phyloP scores from a whole-genome alignment of 495 filamentous ascomycete genomes.

The Pseudomonodictys pantanalensis region DNA sequence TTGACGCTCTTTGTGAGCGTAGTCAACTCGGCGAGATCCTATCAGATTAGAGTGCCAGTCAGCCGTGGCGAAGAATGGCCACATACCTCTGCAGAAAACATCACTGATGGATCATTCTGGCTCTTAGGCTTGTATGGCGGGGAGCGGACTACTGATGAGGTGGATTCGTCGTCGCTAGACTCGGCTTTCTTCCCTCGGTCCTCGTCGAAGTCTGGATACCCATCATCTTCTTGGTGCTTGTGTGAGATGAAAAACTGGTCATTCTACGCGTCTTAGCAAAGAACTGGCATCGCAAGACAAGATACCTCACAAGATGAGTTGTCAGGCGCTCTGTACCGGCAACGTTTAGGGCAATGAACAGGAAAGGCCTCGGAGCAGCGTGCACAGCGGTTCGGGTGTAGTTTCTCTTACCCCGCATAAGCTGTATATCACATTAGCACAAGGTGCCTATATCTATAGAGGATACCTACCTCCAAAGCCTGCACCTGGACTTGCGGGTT shows the following conservation, averaged over 20 bases:
- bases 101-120: not conserved
- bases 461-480: conserved; percentile 61
- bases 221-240: conserved; percentile 71
- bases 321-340: conserved; percentile 27
- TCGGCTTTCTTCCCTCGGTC: conserved; percentile 39
- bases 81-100: conserved; percentile 31
- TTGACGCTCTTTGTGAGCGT: conserved; percentile 43
- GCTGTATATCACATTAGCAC: conserved; percentile 43
- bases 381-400: conserved; percentile 69
- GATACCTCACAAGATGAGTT: conserved; percentile 34
- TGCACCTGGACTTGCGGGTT: conserved; percentile 76
- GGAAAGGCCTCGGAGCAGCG: conserved; percentile 72
- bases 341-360: conserved; percentile 71
- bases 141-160: conserved; percentile 27
- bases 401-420: conserved; percentile 76
- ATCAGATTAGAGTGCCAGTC: not conserved
- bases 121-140: not conserved
- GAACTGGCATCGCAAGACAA: conserved; percentile 7
- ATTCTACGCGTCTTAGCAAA: conserved; percentile 49
- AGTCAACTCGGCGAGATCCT: conserved; percentile 49
- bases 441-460: not conserved
- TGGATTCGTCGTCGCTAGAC: conserved; percentile 34
- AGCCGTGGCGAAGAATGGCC: not conserved
- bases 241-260: conserved; percentile 88
- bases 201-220: conserved; percentile 68